These are phyloP conservation scores for Oryza meyeriana DNA, from an alignment of 176 grass and related monocot genomes.

Conservation along the genomic window DNA sequence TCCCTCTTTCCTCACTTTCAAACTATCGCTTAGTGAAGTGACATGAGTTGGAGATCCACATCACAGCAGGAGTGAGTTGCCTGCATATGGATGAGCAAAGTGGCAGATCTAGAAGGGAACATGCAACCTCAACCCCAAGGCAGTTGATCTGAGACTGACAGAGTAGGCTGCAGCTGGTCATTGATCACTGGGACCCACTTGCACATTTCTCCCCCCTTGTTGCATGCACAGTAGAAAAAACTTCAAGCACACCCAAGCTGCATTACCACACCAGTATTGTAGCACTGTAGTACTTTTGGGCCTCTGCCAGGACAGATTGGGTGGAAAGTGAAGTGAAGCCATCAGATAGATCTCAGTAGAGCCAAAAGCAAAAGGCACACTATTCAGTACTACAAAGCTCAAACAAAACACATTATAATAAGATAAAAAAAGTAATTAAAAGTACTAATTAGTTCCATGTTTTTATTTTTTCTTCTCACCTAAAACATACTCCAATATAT, in stretches of 20 bases:
- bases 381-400: neutral
- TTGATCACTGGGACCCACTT: slow-evolving; percentile 1
- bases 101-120: slow-evolving; percentile 33
- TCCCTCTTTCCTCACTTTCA: too few species aligned
- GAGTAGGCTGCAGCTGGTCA: neutral
- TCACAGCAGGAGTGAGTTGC: neutral
- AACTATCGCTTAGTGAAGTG: neutral
- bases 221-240: neutral
- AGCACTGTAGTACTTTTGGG: slow-evolving; percentile 20
- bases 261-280: slow-evolving; percentile 1
- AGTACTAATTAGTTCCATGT: neutral
- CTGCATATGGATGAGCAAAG: slow-evolving; percentile 8
- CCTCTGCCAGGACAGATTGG: slow-evolving; percentile 3
- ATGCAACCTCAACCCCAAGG: neutral
- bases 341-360: neutral
- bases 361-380: neutral
- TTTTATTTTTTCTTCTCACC: neutral
- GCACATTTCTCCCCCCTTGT: neutral
- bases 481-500: neutral
- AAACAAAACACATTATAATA: neutral
- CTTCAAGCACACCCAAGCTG: neutral
- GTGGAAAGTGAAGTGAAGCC: slow-evolving; percentile 23
- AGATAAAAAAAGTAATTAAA: too few species aligned
- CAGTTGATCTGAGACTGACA: neutral
- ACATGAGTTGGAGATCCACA: slow-evolving; percentile 25